Evolutionary conservation across 2,329 filamentous ascomycete genomes (phyloP).

Genomic region (Fusarium concolor): DNA sequence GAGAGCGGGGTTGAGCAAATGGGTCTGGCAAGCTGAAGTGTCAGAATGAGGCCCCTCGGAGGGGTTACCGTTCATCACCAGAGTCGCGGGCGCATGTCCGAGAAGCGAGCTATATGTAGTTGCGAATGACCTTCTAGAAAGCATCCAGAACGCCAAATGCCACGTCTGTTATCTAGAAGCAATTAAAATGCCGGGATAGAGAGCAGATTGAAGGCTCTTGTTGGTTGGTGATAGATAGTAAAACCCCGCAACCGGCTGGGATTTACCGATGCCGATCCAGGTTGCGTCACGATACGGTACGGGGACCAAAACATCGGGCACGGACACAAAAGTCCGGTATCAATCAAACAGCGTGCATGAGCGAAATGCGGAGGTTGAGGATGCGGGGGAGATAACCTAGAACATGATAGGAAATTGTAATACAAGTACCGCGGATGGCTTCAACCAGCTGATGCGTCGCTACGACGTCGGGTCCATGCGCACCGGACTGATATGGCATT

Average conservation of each 20-base stretch:
- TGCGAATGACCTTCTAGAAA: background rate
- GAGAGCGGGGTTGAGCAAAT: background rate
- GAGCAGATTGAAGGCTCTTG: background rate
- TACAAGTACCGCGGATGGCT: conserved; percentile 29
- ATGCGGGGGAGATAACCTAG: conserved; percentile 34
- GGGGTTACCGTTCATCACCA: background rate
- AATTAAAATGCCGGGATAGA: background rate
- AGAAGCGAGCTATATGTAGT: background rate
- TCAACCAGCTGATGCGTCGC: conserved; percentile 31
- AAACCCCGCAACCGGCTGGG: conserved; percentile 18
- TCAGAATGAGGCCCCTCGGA: background rate
- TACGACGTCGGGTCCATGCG: background rate
- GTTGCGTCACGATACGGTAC: conserved; percentile 28
- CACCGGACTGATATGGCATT: too few relatives aligned
- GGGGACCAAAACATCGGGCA: conserved; percentile 14
- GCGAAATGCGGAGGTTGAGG: conserved; percentile 24
- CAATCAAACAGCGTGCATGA: background rate
- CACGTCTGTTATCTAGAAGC: conserved; percentile 4
- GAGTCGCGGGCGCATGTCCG: background rate
- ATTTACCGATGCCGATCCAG: conserved; percentile 30
- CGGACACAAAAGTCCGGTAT: conserved; percentile 32
- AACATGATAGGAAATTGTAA: conserved; percentile 33
- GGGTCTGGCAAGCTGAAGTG: too few relatives aligned
- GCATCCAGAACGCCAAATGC: background rate
- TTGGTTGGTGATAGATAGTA: conserved; percentile 13